Conservation (phyloP, 139 green algal species). For the Chlamydomonas asymmetrica region DNA sequence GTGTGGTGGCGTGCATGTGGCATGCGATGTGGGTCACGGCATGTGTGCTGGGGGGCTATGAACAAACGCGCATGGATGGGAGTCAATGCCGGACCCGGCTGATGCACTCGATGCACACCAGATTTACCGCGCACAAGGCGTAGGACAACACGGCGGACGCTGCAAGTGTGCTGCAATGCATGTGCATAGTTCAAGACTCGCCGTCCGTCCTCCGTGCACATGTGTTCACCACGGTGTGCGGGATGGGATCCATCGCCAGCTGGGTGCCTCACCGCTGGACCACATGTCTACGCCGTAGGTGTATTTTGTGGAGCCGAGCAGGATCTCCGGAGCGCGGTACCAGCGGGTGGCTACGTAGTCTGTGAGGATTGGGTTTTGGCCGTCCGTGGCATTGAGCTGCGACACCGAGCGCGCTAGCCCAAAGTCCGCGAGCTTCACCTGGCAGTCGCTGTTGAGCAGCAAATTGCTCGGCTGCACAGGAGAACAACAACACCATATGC, state of each 20-base stretch:
- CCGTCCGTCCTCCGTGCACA: not conserved
- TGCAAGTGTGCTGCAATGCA: no score
- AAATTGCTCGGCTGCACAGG: conserved; percentile 90
- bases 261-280: conserved; percentile 74
- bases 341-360: conserved; percentile 99
- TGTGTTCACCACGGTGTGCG: not conserved
- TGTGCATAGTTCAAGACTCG: no score
- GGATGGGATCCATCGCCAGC: not conserved
- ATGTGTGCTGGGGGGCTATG: no score
- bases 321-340: conserved; percentile 97
- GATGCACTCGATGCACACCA: not conserved
- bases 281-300: conserved; percentile 98
- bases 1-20: no score
- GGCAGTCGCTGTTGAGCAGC: conserved; percentile 96
- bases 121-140: no score
- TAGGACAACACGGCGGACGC: no score
- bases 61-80: no score
- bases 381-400: conserved; percentile 57
- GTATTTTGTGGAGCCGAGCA: conserved; percentile 93
- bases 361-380: conserved; percentile 81
- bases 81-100: not conserved
- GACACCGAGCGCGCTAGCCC: conserved; percentile 71
- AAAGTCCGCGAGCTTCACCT: conserved; percentile 92
- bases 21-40: no score
- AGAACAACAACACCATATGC: not conserved